Conservation (phyloP, 192 early-diverging fungal genomes). For the Backusella luteola region DNA sequence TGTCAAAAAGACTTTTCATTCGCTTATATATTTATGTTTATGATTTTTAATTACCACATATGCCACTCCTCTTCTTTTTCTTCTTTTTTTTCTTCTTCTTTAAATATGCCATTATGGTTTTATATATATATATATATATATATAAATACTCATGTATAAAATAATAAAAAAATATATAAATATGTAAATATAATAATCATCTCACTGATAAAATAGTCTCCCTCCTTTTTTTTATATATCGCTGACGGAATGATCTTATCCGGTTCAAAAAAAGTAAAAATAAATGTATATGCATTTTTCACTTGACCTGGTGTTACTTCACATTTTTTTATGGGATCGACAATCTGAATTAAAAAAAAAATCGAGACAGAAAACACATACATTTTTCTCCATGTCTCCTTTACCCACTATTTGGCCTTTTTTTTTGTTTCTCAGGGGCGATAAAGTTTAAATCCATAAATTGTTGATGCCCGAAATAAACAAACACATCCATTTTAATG, state of each 20-base stretch:
- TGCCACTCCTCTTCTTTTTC: not conserved
- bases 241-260: not conserved
- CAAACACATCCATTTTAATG: too few relatives aligned
- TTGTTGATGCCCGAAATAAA: too few relatives aligned
- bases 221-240: not conserved
- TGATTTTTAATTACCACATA: not conserved
- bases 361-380: not conserved
- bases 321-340: not conserved
- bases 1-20: slow-evolving; percentile 1
- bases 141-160: not conserved
- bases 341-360: not conserved
- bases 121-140: not conserved
- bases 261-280: not conserved
- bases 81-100: not conserved
- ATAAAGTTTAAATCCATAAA: not conserved
- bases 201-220: not conserved
- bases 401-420: not conserved
- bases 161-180: not conserved
- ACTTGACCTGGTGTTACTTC: not conserved
- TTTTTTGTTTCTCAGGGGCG: not conserved
- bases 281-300: not conserved
- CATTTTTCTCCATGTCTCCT: not conserved
- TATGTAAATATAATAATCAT: not conserved
- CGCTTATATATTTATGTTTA: slow-evolving; percentile 1
- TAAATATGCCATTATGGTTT: not conserved